phyloP scores from a whole-genome alignment of 176 grass and related monocot genomes.

The Zea mays region Zm-B73-REFERENCE-NAM-5.0 NC_050100.1:41365001-41365500 shows the following conservation, averaged over 20 bases:
- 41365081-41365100: background rate
- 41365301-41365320: conserved; percentile 21
- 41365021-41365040: background rate
- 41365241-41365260: background rate
- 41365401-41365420: conserved; percentile 2
- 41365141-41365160: background rate
- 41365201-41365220: conserved; percentile 22
- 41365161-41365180: background rate
- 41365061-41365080: background rate
- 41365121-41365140: background rate
- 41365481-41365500: background rate
- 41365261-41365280: background rate
- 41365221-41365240: background rate
- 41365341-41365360: conserved; percentile 11
- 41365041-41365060: conserved; percentile 12
- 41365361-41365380: background rate
- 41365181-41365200: conserved; percentile 18
- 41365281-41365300: conserved; percentile 22
- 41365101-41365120: background rate
- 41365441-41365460: background rate
- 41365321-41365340: conserved; percentile 31
- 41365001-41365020: background rate
- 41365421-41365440: background rate
- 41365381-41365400: background rate
- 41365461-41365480: background rate